These are phyloP conservation scores for Orbilia brochopaga DNA, from an alignment of 2,329 filamentous ascomycete genomes.

Conservation along the genomic window DNA sequence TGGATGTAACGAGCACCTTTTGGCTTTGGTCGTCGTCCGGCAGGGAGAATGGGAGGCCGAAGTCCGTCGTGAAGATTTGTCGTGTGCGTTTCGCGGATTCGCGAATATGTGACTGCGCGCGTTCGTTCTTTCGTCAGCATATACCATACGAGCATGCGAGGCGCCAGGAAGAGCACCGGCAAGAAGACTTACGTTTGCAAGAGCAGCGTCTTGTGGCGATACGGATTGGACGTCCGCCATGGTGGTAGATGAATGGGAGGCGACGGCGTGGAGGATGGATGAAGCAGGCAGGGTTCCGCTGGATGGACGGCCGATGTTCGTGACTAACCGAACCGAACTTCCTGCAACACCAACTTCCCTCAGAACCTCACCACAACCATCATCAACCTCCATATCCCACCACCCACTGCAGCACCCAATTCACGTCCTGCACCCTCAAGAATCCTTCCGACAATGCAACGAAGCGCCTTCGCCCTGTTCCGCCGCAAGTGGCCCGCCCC, in stretches of 20 bases:
- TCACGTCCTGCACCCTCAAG: neutral
- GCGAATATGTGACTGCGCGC: slow-evolving; percentile 55
- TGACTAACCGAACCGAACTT: slow-evolving; percentile 1
- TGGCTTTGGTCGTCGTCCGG: slow-evolving; percentile 57
- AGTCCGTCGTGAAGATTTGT: slow-evolving; percentile 64
- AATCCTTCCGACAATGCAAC: neutral
- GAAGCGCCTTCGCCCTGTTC: neutral
- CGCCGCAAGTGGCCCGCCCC: too few species aligned
- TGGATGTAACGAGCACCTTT: slow-evolving; percentile 62
- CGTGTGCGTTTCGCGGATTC: slow-evolving; percentile 64
- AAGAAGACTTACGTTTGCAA: slow-evolving; percentile 21
- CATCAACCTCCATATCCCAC: slow-evolving; percentile 15
- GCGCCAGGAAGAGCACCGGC: neutral
- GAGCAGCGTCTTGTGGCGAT: slow-evolving; percentile 48
- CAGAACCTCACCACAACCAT: neutral
- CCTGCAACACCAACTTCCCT: slow-evolving; percentile 36
- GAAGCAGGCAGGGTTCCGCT: slow-evolving; percentile 6
- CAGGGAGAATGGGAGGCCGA: slow-evolving; percentile 58
- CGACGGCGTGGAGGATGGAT: slow-evolving; percentile 12
- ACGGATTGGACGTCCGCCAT: slow-evolving; percentile 49
- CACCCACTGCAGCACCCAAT: slow-evolving; percentile 18
- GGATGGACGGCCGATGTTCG: neutral
- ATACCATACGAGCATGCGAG: neutral
- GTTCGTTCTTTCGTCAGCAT: neutral
- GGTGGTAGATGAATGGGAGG: slow-evolving; percentile 29